Evolutionary conservation across 495 filamentous ascomycete species (phyloP), one percentile per base, ranked within the genome.

Genomic region (Penicillium longicatenatum): DNA sequence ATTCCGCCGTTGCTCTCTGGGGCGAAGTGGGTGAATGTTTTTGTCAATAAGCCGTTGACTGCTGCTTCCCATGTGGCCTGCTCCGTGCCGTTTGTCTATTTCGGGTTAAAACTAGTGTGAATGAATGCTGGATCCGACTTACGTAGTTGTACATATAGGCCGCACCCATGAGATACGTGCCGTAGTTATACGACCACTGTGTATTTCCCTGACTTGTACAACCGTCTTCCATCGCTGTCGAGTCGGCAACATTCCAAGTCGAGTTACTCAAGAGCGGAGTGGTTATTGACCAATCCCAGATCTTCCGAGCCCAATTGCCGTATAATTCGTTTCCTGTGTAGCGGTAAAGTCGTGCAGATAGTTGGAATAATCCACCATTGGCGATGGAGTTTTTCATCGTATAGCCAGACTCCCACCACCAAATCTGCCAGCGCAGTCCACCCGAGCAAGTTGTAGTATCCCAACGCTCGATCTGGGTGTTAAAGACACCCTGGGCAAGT

Each of bases 401-500:
- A 45, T 79, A 83, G 16, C 82, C 82, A 21, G 61, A 68, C 50
- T 83, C 79, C 45, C 69, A 75, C 16, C 72, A 63, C 66, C 73
- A 83, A 46, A 84, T 76, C 63, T 85, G 82, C 82, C 82, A 85
- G 26, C 73, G 75, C 52, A 85, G 55, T 14, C 82, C 82, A 43
- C 82, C 82, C n/a, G 67, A 66, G 49, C 82, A 85, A 19, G 70
- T 69, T 3, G 54, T 57, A 0, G 60, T 72, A 54, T 84, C 77
- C 82, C 82, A 85, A 21, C 79, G 76, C 5, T 46, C 4, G 7
- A 71, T 79, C 64, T 90, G 87, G 11, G 82, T 80, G 63, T 92
- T 89, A 75, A 89, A 91, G 11, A 89, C 89, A 51, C 83, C 87
- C 76, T 92, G 89, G 10, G 88, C 90, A 1, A 93, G 80, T 6